These are phyloP conservation scores for Suillus paluster DNA, from an alignment of 768 basidiomycete species.

Conservation along the genomic window DNA sequence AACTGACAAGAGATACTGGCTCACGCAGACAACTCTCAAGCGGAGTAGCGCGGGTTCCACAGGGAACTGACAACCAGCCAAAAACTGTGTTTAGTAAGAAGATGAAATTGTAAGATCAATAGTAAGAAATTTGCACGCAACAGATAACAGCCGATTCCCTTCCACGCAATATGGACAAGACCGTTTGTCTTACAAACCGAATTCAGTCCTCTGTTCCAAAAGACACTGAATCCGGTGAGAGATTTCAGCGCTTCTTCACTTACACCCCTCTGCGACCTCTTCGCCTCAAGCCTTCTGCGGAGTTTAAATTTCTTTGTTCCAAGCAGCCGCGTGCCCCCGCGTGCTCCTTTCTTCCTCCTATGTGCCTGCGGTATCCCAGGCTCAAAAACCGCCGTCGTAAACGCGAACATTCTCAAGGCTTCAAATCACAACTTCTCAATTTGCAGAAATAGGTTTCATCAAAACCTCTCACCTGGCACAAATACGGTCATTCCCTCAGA, in stretches of 20 bases:
- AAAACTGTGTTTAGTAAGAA: slow-evolving; percentile 1
- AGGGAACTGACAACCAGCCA: slow-evolving; percentile 10
- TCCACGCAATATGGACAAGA: slow-evolving; percentile 12
- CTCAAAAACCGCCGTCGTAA: slow-evolving; percentile 2
- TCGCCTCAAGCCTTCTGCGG: slow-evolving; percentile 7
- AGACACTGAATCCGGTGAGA: slow-evolving; percentile 14
- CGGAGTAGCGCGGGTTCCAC: slow-evolving; percentile 11
- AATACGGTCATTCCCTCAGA: background rate
- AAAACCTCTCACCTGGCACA: background rate
- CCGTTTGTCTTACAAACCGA: slow-evolving; percentile 9
- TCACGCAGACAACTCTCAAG: slow-evolving; percentile 17
- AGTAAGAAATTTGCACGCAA: background rate
- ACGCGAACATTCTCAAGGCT: background rate
- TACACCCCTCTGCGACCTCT: slow-evolving; percentile 10
- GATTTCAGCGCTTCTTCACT: slow-evolving; percentile 9
- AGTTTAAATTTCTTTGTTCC: slow-evolving; percentile 17
- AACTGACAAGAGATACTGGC: slow-evolving; percentile 2
- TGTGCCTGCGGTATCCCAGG: slow-evolving; percentile 5
- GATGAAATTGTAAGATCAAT: too few species aligned
- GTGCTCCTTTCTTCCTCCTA: slow-evolving; percentile 1
- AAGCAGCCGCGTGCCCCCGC: slow-evolving; percentile 6
- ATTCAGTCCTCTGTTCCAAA: too few species aligned
- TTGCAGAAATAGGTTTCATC: too few species aligned
- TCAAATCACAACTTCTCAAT: background rate
- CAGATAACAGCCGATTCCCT: slow-evolving; percentile 1